These are phyloP conservation scores for Candida coquimbonensis DNA, from an alignment of 805 yeast genomes.

Conservation along the genomic window DNA sequence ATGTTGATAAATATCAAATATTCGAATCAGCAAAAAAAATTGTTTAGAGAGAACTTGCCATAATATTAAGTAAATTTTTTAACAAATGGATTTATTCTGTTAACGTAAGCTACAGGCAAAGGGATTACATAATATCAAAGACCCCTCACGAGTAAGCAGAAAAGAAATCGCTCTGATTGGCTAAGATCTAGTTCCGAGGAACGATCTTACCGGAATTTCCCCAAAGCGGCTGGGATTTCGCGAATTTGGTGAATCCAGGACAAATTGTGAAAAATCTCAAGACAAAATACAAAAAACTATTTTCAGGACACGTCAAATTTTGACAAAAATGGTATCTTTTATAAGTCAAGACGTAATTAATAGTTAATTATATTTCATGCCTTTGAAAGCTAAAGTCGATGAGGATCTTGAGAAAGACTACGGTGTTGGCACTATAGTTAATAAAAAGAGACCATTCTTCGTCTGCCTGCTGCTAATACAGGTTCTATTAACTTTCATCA, in stretches of 20 bases:
- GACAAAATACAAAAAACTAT: no score
- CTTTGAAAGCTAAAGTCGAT: not conserved
- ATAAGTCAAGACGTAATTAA: no score
- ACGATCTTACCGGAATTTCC: no score
- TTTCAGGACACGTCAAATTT: not conserved
- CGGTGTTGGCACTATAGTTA: not conserved
- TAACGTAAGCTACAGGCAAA: not conserved
- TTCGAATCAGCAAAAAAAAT: not conserved
- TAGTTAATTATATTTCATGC: not conserved
- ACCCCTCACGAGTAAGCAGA: conserved; percentile 7
- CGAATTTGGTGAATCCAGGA: no score
- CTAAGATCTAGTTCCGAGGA: not conserved
- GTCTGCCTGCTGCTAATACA: conserved; percentile 6
- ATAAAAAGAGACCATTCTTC: conserved; percentile 3
- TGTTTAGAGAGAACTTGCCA: not conserved
- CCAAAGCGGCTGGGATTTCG: no score
- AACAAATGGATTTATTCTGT: no score
- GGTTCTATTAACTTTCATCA: conserved; percentile 5
- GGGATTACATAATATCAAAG: not conserved
- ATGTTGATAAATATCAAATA: no score
- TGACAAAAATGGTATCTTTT: not conserved
- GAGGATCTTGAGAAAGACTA: conserved; percentile 18
- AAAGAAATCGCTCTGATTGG: conserved; percentile 2
- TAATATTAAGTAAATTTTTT: no score
- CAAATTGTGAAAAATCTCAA: no score